Conservation (phyloP, 495 filamentous ascomycete genomes). For the Penicillium salamii region DNA sequence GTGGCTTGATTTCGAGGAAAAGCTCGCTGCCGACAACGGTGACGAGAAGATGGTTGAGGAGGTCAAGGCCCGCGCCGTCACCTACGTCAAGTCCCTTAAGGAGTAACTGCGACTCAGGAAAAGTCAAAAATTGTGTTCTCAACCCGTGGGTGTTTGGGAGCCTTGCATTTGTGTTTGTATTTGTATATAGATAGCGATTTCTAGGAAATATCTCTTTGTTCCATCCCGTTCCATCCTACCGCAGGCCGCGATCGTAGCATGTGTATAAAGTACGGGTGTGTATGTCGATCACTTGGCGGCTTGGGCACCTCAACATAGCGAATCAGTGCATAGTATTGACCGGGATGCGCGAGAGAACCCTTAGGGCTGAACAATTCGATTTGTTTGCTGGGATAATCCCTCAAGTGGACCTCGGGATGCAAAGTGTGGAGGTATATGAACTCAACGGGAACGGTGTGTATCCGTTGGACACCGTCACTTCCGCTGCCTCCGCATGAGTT, state of each 20-base stretch:
- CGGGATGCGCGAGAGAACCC: background rate
- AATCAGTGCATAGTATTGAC: background rate
- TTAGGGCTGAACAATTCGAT: background rate
- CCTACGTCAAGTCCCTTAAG: conserved; percentile 60
- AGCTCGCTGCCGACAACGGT: conserved; percentile 46
- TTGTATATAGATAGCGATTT: conserved; percentile 29
- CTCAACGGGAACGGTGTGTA: background rate
- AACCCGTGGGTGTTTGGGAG: conserved; percentile 28
- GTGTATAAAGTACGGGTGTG: background rate
- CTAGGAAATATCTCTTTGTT: conserved; percentile 15
- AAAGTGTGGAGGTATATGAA: background rate
- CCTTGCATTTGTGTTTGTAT: conserved; percentile 21
- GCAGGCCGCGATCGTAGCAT: background rate
- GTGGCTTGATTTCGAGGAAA: conserved; percentile 79
- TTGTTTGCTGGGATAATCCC: background rate
- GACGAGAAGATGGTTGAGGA: conserved; percentile 68
- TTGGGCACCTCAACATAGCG: background rate
- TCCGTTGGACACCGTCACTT: conserved; percentile 7
- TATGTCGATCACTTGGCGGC: background rate
- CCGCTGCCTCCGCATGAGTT: conserved; percentile 10
- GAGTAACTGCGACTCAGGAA: conserved; percentile 31
- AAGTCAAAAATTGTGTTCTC: conserved; percentile 20
- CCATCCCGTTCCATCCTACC: conserved; percentile 1
- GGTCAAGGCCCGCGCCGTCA: conserved; percentile 70
- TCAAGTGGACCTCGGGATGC: background rate